phyloP scores from a whole-genome alignment of 176 grass and related monocot genomes.

The Aegilops umbellulata region DNA sequence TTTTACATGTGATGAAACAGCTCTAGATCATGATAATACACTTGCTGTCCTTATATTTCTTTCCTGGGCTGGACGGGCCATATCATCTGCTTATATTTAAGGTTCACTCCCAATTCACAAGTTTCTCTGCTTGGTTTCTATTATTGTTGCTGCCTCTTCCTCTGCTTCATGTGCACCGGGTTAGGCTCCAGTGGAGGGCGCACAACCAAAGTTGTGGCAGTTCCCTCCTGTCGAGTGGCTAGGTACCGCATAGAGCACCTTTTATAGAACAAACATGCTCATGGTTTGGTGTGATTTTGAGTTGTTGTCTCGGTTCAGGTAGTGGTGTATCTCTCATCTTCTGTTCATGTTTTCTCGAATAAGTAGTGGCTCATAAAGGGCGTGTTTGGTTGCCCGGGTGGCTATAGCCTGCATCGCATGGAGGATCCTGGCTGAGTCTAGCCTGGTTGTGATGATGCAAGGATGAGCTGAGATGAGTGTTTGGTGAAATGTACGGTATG shows the following conservation, averaged over 20 bases:
- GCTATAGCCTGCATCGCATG: no score
- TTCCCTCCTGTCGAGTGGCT: neutral
- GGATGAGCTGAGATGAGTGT: no score
- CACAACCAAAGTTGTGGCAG: neutral
- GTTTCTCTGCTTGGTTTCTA: neutral
- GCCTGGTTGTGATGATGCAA: no score
- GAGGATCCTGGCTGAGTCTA: no score
- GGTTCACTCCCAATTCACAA: neutral
- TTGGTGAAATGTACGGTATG: no score
- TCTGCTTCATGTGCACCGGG: neutral
- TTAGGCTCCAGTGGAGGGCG: neutral
- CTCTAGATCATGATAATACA: neutral
- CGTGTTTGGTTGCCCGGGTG: no score
- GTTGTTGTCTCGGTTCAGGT: neutral
- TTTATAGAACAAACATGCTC: neutral
- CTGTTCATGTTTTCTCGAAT: neutral
- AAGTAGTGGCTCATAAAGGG: neutral
- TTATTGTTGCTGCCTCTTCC: neutral
- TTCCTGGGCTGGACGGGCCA: neutral
- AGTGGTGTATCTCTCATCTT: neutral
- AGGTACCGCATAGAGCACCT: neutral
- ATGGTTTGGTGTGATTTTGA: neutral
- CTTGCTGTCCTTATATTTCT: neutral
- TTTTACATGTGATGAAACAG: slow-evolving; percentile 7
- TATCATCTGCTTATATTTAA: neutral